Conservation (phyloP, 2,329 filamentous ascomycete genomes). For the Orbilia ellipsospora region DNA sequence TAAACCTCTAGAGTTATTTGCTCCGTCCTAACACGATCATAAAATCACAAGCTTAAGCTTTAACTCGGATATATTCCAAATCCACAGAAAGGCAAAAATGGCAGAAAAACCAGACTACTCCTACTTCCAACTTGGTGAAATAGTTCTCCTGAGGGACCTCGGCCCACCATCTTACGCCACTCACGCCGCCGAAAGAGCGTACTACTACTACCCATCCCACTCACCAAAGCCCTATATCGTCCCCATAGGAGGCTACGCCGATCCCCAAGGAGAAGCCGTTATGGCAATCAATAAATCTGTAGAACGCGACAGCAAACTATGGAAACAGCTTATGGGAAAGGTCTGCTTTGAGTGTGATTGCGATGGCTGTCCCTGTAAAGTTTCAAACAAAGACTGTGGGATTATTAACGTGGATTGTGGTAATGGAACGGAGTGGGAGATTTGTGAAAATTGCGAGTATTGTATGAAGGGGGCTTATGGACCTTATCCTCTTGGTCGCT, state of each 20-base stretch:
- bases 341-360: constrained; percentile 9
- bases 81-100: constrained; percentile 31
- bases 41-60: no score
- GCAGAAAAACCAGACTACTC: constrained; percentile 10
- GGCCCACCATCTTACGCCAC: constrained; percentile 31
- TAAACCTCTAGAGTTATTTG: no score
- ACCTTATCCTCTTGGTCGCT: constrained; percentile 16
- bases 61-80: no score
- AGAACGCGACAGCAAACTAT: not conserved
- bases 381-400: not conserved
- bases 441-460: constrained; percentile 29
- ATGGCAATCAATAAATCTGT: not conserved
- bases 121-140: constrained; percentile 29
- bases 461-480: constrained; percentile 12
- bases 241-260: constrained; percentile 28
- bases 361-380: not conserved
- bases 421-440: not conserved
- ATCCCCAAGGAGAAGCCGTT: constrained; percentile 16
- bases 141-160: constrained; percentile 17
- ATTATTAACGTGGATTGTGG: not conserved
- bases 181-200: constrained; percentile 33
- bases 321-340: constrained; percentile 16
- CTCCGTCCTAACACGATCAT: no score
- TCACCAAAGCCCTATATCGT: constrained; percentile 23
- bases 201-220: constrained; percentile 19